These are phyloP conservation scores for Aspergillus viridinutans DNA, from an alignment of 2,329 filamentous ascomycete species.

Conservation along the genomic window DNA sequence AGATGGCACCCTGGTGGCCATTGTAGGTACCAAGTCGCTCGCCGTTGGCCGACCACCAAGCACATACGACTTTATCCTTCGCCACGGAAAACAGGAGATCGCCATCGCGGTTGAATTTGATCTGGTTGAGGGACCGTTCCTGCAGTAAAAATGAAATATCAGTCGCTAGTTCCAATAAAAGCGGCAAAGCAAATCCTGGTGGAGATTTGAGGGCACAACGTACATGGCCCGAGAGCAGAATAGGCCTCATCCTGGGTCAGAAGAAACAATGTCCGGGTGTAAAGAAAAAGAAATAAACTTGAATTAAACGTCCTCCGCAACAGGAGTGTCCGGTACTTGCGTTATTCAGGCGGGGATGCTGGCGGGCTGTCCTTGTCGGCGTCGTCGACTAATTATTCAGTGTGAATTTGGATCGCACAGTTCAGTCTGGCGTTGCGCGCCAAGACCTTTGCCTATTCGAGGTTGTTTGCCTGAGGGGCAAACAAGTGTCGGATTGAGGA, in stretches of 20 bases:
- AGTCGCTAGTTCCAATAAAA: constrained; percentile 11
- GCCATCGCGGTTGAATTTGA: constrained; percentile 93
- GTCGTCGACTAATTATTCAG: constrained; percentile 23
- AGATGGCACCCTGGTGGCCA: constrained; percentile 95
- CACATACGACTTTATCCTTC: constrained; percentile 96
- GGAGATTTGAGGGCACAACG: constrained; percentile 26
- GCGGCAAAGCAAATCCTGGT: constrained; percentile 4
- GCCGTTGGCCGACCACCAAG: constrained; percentile 96
- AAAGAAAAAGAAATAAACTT: constrained; percentile 10
- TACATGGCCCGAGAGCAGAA: constrained; percentile 89
- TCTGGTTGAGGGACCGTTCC: constrained; percentile 93
- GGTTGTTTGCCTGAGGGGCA: constrained; percentile 8
- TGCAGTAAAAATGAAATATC: constrained; percentile 28
- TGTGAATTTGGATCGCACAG: constrained; percentile 42
- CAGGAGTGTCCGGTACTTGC: constrained; percentile 15
- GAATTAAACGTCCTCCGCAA: constrained; percentile 18
- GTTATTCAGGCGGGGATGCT: constrained; percentile 23
- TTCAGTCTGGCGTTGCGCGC: constrained; percentile 25
- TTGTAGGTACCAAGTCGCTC: constrained; percentile 95
- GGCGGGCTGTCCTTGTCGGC: constrained; percentile 25
- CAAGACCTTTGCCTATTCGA: constrained; percentile 27
- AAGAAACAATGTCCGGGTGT: constrained; percentile 4
- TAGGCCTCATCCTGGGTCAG: constrained; percentile 78
- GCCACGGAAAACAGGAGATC: constrained; percentile 93
- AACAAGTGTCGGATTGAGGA: neutral